Conservation (phyloP, 371 early-diverging fungal species). For the Thermomucor indicae-seudaticae region DNA sequence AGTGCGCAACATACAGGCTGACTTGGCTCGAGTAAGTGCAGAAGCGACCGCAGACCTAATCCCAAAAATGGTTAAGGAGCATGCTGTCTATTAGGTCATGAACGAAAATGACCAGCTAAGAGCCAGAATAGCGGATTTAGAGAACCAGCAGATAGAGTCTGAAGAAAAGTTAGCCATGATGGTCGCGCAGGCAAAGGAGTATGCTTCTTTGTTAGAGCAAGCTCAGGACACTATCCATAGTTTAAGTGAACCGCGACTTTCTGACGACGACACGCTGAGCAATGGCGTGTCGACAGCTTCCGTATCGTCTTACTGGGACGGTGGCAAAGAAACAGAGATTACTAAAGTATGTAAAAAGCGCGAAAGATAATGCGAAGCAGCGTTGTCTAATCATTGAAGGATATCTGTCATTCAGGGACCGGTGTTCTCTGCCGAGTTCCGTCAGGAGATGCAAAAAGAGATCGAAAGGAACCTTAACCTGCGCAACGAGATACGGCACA, state of each 20-base stretch:
- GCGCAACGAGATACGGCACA: conserved; percentile 44
- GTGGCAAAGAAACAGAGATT: conserved; percentile 40
- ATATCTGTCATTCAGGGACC: conserved; percentile 27
- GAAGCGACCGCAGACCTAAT: not conserved
- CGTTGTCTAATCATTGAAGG: not conserved
- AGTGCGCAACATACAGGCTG: conserved; percentile 60
- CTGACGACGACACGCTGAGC: conserved; percentile 32
- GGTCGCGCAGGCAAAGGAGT: conserved; percentile 64
- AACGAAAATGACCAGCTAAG: conserved; percentile 59
- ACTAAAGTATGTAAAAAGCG: conserved; percentile 29
- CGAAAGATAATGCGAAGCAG: not conserved
- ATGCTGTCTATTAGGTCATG: conserved; percentile 40
- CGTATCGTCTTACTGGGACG: conserved; percentile 24
- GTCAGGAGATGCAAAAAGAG: conserved; percentile 53
- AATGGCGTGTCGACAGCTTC: conserved; percentile 20
- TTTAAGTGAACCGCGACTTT: conserved; percentile 42
- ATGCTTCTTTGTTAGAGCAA: conserved; percentile 58
- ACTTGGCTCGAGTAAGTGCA: conserved; percentile 50
- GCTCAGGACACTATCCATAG: conserved; percentile 66
- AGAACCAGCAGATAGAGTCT: conserved; percentile 54
- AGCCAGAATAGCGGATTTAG: conserved; percentile 58
- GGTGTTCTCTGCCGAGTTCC: conserved; percentile 50
- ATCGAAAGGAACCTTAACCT: conserved; percentile 43
- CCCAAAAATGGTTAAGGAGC: not conserved
- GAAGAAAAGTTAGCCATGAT: conserved; percentile 58